Percentiles rank a stretch among this genome's conserved stretches.
phyloP scores from a whole-genome alignment of 768 basidiomycete species.

The Suillus tomentosus region DNA sequence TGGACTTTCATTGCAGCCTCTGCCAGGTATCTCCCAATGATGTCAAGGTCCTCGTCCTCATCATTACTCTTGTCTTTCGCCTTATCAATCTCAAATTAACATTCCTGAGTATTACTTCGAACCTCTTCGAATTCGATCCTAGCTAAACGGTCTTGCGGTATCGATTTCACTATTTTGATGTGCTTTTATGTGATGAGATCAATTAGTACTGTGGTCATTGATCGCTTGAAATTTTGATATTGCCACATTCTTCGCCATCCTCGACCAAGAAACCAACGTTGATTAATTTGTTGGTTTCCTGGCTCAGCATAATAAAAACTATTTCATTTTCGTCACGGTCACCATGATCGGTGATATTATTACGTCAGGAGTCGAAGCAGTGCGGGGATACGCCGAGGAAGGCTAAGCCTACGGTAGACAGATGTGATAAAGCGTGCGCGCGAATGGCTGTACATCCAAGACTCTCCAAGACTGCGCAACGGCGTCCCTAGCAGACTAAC shows the following conservation, averaged over 20 bases:
- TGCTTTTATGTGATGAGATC: not conserved
- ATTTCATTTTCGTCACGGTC: not conserved
- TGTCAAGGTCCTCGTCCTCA: not conserved
- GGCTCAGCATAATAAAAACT: not conserved
- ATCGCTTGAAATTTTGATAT: not conserved
- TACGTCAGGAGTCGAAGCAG: not conserved
- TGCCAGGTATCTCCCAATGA: not conserved
- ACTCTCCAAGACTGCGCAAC: not conserved
- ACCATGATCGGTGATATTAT: not conserved
- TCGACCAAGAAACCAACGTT: not conserved
- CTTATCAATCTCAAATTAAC: not conserved
- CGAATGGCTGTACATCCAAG: not conserved
- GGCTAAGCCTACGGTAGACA: not conserved
- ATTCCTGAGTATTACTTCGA: not conserved
- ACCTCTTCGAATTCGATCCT: not conserved
- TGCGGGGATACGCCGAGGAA: conserved; percentile 2
- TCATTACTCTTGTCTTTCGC: not conserved
- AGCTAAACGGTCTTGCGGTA: not conserved
- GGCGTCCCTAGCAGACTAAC: not conserved
- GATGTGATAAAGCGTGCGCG: not conserved
- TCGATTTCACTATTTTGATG: not conserved
- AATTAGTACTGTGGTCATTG: not conserved
- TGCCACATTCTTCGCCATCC: not conserved
- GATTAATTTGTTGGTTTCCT: not conserved
- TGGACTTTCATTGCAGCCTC: no score